Conservation (phyloP, 345 rosid species). For the Murraya koenigii region DNA sequence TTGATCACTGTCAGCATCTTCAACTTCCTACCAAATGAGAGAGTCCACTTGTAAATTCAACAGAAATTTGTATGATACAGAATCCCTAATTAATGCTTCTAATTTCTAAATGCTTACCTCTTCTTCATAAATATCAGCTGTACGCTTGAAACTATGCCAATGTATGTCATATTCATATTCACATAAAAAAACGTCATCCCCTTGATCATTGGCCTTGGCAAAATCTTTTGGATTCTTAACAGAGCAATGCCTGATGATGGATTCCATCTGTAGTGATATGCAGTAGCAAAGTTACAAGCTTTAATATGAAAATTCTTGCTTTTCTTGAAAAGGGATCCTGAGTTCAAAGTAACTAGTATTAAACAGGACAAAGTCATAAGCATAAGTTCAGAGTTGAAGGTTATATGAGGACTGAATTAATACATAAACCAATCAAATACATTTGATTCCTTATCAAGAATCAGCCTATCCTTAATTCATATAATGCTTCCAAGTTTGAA, state of each 20-base stretch:
- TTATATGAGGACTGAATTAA: neutral
- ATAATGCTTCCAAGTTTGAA: neutral
- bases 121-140: conserved; percentile 62
- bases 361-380: neutral
- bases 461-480: neutral
- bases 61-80: neutral
- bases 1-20: conserved; percentile 63
- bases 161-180: conserved; percentile 90
- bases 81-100: neutral
- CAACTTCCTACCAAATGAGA: conserved; percentile 39
- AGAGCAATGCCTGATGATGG: conserved; percentile 72
- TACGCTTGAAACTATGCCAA: conserved; percentile 88
- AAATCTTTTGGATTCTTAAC: conserved; percentile 75
- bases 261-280: conserved; percentile 60
- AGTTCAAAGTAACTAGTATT: neutral
- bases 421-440: neutral
- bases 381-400: neutral
- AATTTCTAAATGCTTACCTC: conserved; percentile 35
- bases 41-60: conserved; percentile 14
- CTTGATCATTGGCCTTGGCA: conserved; percentile 61
- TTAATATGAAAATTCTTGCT: neutral
- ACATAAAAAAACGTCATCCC: conserved; percentile 87
- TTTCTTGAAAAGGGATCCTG: conserved; percentile 7
- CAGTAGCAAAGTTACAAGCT: conserved; percentile 1
- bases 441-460: neutral